These are phyloP conservation scores for Spathaspora passalidarum DNA, from an alignment of 805 yeast species.

Conservation along the genomic window DNA sequence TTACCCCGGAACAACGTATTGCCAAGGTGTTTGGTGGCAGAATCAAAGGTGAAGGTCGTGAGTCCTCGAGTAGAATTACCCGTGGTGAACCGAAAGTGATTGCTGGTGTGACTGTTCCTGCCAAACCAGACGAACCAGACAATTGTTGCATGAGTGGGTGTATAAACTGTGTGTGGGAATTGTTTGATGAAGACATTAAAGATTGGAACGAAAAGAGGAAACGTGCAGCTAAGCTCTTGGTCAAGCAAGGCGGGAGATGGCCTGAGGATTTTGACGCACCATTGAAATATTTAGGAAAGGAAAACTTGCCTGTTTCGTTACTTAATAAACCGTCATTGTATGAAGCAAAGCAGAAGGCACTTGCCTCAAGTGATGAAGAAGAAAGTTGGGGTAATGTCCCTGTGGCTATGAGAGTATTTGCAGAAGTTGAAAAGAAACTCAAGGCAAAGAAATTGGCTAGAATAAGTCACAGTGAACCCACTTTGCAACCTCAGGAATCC, in stretches of 20 bases:
- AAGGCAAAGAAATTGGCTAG: constrained; percentile 32
- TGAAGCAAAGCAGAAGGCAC: constrained; percentile 2
- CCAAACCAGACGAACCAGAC: constrained; percentile 85
- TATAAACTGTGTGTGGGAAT: constrained; percentile 94
- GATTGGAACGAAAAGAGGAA: constrained; percentile 69
- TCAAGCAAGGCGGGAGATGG: constrained; percentile 40
- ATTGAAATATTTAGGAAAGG: constrained; percentile 22
- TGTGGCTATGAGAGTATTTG: constrained; percentile 73
- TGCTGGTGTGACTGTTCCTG: constrained; percentile 74
- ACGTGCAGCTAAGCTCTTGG: constrained; percentile 49
- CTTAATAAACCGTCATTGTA: constrained; percentile 20
- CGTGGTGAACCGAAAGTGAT: constrained; percentile 36
- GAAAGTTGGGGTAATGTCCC: constrained; percentile 58
- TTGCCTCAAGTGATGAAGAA: constrained; percentile 15
- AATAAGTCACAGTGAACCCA: not conserved
- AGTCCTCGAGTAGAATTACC: constrained; percentile 32
- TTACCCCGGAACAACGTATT: constrained; percentile 47
- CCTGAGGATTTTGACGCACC: constrained; percentile 44
- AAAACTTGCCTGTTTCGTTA: constrained; percentile 36
- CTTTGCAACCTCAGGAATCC: not conserved
- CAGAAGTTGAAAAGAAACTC: constrained; percentile 72
- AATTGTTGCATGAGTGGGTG: constrained; percentile 98
- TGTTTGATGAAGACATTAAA: constrained; percentile 80
- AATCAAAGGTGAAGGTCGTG: constrained; percentile 49
- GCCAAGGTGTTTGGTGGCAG: constrained; percentile 54